These are phyloP conservation scores for Globisporangium acanthophoron DNA, from an alignment of 352 stramenopile species.

Conservation along the genomic window DNA sequence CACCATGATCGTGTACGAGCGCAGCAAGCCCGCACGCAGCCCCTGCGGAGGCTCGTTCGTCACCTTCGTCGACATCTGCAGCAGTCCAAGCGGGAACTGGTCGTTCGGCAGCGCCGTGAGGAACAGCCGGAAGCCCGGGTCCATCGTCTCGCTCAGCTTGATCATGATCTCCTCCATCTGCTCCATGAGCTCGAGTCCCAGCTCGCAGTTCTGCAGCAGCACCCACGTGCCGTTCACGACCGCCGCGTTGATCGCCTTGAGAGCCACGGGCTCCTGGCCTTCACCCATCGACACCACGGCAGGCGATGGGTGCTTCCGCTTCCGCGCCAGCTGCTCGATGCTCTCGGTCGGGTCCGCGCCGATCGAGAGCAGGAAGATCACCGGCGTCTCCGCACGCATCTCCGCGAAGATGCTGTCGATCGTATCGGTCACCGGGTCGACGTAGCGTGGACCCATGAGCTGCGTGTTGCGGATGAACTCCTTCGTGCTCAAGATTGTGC, in stretches of 20 bases:
- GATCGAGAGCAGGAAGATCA: conserved; percentile 97
- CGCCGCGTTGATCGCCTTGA: conserved; percentile 96
- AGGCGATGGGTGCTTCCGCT: conserved; percentile 95
- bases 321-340: conserved; percentile 95
- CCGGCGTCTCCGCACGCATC: conserved; percentile 94
- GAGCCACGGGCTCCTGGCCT: conserved; percentile 96
- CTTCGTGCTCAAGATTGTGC: conserved; percentile 96
- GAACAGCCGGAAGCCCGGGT: conserved; percentile 96
- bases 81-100: conserved; percentile 95
- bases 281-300: conserved; percentile 97
- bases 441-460: conserved; percentile 95
- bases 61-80: conserved; percentile 99
- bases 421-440: conserved; percentile 98
- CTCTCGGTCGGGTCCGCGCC: conserved; percentile 97
- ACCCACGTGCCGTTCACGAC: conserved; percentile 98
- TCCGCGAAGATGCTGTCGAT: conserved; percentile 98
- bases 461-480: conserved; percentile 97
- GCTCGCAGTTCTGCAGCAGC: conserved; percentile 97
- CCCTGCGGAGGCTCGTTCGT: conserved; percentile 97
- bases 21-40: conserved; percentile 92
- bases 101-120: conserved; percentile 96
- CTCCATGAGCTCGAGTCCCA: conserved; percentile 97
- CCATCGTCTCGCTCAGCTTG: conserved; percentile 94
- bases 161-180: conserved; percentile 98
- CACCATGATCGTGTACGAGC: conserved; percentile 98